Evolutionary conservation across 192 early-diverging fungal genomes (phyloP), one percentile per base, ranked within the genome.

Genomic region (Rhizophagus prolifer): DNA sequence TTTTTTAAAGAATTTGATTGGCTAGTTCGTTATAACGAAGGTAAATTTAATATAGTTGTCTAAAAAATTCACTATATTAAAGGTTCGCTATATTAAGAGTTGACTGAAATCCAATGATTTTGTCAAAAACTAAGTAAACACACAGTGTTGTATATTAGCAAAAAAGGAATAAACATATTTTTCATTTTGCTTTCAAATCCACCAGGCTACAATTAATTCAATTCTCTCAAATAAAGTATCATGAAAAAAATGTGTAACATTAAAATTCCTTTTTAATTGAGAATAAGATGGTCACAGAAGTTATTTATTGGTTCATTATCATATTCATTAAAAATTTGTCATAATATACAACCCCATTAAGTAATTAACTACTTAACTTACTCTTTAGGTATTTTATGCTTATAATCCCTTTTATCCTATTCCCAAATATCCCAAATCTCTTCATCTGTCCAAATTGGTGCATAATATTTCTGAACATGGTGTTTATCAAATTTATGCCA

Each of bases 271-370:
- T 10, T 73, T 7, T 34, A 73, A 58, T 30, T 73, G 34, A 28
- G 6, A 21, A 26, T 63, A 0, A 4, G 59, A 59, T 60, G 44
- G 72, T 26, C 44, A n/a, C n/a, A n/a, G n/a, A n/a, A n/a, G 30
- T 31, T 31, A 70, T 10, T 25, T 70, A 2, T 58, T 30, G 36
- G 70, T 16, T 72, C 70, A 28, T 72, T 19, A 72, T 72, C 14
- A 72, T 59, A 72, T 72, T 72, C 54, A 72, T 58, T 19, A 72
- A 72, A 72, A 72, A 58, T 23, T 58, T n/a, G 46, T 58, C 50
- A 7, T 58, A 12, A 54, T 72, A 72, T 58, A 58, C 54, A 72
- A 38, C 28, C 54, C 70, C 70, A 72, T 19, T 16, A 2, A 44
- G 2, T 21, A 28, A 72, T 59, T 16, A 72, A 58, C 26, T 58